A percentile compares a stretch with the other conserved stretches of the same genome.
phyloP scores from a whole-genome alignment of 2,329 filamentous ascomycete species.

The Nemania sp. region DNA sequence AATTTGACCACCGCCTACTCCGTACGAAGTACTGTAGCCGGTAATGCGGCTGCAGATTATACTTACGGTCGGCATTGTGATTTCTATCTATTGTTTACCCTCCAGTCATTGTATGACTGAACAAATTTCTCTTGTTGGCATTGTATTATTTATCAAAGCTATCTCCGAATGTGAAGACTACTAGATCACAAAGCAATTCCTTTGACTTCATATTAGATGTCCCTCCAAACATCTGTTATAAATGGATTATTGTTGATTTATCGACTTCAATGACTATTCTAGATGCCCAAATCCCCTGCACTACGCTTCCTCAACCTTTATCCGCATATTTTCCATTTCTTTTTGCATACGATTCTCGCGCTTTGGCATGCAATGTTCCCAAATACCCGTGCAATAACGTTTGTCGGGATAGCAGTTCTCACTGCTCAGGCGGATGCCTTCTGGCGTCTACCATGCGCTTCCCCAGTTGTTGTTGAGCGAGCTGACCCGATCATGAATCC shows the following conservation, averaged over 20 bases:
- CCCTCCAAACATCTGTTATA: not conserved
- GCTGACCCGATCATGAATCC: slow-evolving; percentile 63
- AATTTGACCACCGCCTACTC: too few species aligned
- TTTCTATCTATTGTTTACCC: too few species aligned
- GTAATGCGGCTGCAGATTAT: too few species aligned
- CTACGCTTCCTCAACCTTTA: too few species aligned
- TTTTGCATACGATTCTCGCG: not conserved
- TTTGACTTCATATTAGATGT: not conserved
- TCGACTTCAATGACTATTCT: not conserved
- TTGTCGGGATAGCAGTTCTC: slow-evolving; percentile 21
- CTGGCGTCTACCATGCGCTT: slow-evolving; percentile 33
- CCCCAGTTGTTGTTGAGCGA: slow-evolving; percentile 45
- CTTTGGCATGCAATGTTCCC: slow-evolving; percentile 3
- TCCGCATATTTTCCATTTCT: not conserved
- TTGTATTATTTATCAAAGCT: slow-evolving; percentile 10
- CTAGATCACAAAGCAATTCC: not conserved
- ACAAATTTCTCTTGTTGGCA: too few species aligned
- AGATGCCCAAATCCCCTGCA: too few species aligned
- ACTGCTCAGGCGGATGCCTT: slow-evolving; percentile 27
- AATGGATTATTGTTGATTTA: not conserved
- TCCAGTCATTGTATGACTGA: too few species aligned
- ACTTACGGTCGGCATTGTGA: too few species aligned
- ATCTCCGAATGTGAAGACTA: too few species aligned
- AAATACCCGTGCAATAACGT: slow-evolving; percentile 12
- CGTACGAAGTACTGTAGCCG: too few species aligned